Evolutionary conservation across 768 basidiomycete genomes (phyloP).

Genomic region (Floccularia luteovirens): DNA sequence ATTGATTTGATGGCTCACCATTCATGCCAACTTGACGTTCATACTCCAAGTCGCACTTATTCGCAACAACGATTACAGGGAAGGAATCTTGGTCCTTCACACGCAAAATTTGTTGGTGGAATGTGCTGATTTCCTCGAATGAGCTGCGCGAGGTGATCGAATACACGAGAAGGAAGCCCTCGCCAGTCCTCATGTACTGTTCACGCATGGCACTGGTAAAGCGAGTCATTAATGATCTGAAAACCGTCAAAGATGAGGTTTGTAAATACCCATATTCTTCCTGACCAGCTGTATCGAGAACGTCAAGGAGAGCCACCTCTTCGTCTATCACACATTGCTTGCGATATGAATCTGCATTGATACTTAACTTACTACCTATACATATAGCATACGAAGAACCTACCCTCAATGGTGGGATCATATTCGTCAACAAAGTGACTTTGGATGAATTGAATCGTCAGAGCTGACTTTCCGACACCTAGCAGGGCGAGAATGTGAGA

Average conservation of each 20-base stretch:
- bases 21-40: constrained; percentile 96
- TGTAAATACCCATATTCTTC: constrained; percentile 84
- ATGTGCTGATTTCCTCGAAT: constrained; percentile 94
- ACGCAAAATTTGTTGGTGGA: constrained; percentile 93
- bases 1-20: constrained; percentile 33
- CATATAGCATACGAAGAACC: not conserved
- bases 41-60: constrained; percentile 94
- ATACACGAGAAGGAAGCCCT: constrained; percentile 96
- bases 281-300: constrained; percentile 95
- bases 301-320: constrained; percentile 96
- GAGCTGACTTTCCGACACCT: constrained; percentile 69
- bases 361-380: not conserved
- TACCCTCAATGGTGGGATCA: constrained; percentile 46
- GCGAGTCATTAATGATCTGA: constrained; percentile 2
- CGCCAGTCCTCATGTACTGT: constrained; percentile 98
- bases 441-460: constrained; percentile 98
- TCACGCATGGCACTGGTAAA: constrained; percentile 86
- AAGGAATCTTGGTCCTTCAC: constrained; percentile 96
- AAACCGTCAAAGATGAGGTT: not conserved
- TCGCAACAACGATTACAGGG: constrained; percentile 96
- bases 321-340: constrained; percentile 98
- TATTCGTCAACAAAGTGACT: constrained; percentile 90
- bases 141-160: constrained; percentile 97
- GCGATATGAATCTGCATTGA: constrained; percentile 82
- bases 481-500: not conserved